These are phyloP conservation scores for Saxophila tyrrhenica DNA, from an alignment of 495 filamentous ascomycete genomes.

Conservation along the genomic window DNA sequence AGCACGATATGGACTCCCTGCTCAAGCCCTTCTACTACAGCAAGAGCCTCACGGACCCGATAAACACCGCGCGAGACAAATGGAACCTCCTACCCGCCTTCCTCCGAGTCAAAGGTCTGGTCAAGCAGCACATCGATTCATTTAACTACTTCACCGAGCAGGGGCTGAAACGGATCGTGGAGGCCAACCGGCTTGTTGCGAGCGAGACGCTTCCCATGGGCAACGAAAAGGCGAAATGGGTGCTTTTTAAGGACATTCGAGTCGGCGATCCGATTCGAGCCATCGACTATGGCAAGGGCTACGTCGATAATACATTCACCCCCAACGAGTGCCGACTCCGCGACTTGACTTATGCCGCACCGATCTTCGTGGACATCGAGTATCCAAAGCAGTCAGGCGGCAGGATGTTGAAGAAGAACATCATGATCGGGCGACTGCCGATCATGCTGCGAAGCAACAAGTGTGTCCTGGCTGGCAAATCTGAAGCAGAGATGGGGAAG, in stretches of 20 bases:
- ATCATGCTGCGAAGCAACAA: slow-evolving; percentile 95
- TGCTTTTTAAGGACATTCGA: slow-evolving; percentile 48
- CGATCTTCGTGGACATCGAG: slow-evolving; percentile 77
- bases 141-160: slow-evolving; percentile 95
- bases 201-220: slow-evolving; percentile 34
- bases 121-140: slow-evolving; percentile 97
- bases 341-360: slow-evolving; percentile 91
- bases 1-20: slow-evolving; percentile 52
- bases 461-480: slow-evolving; percentile 70
- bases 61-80: slow-evolving; percentile 87
- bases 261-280: slow-evolving; percentile 66
- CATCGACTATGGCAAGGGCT: slow-evolving; percentile 53
- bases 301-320: slow-evolving; percentile 49
- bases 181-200: slow-evolving; percentile 69
- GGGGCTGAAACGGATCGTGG: slow-evolving; percentile 90
- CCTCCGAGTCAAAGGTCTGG: slow-evolving; percentile 89
- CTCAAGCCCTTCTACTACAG: slow-evolving; percentile 93
- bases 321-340: slow-evolving; percentile 92
- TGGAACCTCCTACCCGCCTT: slow-evolving; percentile 95
- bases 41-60: slow-evolving; percentile 84
- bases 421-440: slow-evolving; percentile 79
- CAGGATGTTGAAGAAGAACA: slow-evolving; percentile 53
- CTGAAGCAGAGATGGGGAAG: slow-evolving; percentile 68
- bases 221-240: slow-evolving; percentile 9
- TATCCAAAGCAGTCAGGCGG: slow-evolving; percentile 63